Conservation (phyloP, 2,329 filamentous ascomycete genomes). For the Chalara sp. region DNA sequence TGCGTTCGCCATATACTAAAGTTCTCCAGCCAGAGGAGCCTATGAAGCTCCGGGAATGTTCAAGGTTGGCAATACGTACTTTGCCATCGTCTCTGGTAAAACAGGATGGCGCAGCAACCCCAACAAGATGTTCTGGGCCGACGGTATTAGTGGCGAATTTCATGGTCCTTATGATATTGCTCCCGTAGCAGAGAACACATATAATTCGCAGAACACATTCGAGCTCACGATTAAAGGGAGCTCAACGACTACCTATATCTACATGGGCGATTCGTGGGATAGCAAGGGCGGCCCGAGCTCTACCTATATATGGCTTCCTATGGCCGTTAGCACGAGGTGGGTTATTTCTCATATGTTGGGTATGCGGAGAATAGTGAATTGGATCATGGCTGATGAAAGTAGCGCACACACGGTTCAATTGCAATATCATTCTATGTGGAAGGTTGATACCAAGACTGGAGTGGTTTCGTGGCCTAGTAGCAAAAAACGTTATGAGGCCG, state of each 20-base stretch:
- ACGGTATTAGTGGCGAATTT: constrained; percentile 28
- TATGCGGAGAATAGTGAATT: too few relatives aligned
- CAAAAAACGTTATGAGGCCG: constrained; percentile 31
- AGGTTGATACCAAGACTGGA: constrained; percentile 31
- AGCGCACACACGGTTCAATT: constrained; percentile 27
- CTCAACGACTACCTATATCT: constrained; percentile 29
- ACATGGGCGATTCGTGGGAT: constrained; percentile 33
- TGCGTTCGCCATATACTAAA: not conserved
- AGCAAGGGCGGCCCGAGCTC: constrained; percentile 27
- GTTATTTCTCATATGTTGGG: not conserved
- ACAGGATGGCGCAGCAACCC: constrained; percentile 31
- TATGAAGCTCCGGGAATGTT: constrained; percentile 32
- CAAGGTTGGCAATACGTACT: constrained; percentile 28
- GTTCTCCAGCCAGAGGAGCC: constrained; percentile 14
- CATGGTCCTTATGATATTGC: constrained; percentile 29
- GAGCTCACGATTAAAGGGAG: constrained; percentile 29
- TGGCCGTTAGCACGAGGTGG: not conserved
- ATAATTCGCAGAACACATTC: constrained; percentile 31
- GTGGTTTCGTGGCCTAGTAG: constrained; percentile 26
- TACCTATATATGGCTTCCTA: not conserved
- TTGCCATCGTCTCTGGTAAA: constrained; percentile 31
- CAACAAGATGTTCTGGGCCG: constrained; percentile 31
- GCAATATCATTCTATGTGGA: constrained; percentile 35
- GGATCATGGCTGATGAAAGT: not conserved
- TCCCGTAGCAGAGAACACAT: constrained; percentile 29